Evolutionary conservation across 2,329 filamentous ascomycete species (phyloP).

Genomic region (Aspergillus fructus): DNA sequence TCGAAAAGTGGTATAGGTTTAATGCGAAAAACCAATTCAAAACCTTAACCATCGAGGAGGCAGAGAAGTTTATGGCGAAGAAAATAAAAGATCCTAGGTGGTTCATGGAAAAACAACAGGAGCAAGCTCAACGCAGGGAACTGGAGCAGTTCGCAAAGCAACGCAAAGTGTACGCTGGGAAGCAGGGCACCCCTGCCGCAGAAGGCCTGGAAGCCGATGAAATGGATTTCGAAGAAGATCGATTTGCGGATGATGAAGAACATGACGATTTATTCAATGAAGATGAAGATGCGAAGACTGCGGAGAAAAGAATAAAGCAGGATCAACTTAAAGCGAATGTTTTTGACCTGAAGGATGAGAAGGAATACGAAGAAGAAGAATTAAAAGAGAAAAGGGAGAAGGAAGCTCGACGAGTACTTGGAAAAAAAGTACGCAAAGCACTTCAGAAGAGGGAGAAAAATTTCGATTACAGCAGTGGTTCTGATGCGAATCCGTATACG

Average conservation of each 20-base stretch:
- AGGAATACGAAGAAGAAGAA: slow-evolving; percentile 68
- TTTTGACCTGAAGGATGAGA: slow-evolving; percentile 74
- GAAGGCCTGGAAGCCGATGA: slow-evolving; percentile 61
- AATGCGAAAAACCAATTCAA: slow-evolving; percentile 61
- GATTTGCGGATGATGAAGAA: slow-evolving; percentile 88
- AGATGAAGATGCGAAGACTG: slow-evolving; percentile 75
- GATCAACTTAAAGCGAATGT: slow-evolving; percentile 86
- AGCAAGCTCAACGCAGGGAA: slow-evolving; percentile 55
- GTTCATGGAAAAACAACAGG: slow-evolving; percentile 66
- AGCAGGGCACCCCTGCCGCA: slow-evolving; percentile 44
- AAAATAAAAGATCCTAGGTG: slow-evolving; percentile 76
- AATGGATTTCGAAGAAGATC: slow-evolving; percentile 67
- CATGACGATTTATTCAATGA: slow-evolving; percentile 74
- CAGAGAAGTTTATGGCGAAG: slow-evolving; percentile 78
- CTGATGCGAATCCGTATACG: slow-evolving; percentile 57
- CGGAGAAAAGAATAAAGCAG: slow-evolving; percentile 70
- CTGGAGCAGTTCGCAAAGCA: slow-evolving; percentile 56
- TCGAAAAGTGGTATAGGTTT: slow-evolving; percentile 91
- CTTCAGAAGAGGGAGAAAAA: slow-evolving; percentile 84
- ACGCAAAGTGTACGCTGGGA: slow-evolving; percentile 47
- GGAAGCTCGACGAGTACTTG: slow-evolving; percentile 66
- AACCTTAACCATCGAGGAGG: slow-evolving; percentile 76
- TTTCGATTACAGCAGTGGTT: slow-evolving; percentile 77
- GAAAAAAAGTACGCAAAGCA: slow-evolving; percentile 76
- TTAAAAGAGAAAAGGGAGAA: slow-evolving; percentile 63